Evolutionary conservation across 768 basidiomycete genomes (phyloP).

Genomic region (Lanmaoa pseudosensibilis): DNA sequence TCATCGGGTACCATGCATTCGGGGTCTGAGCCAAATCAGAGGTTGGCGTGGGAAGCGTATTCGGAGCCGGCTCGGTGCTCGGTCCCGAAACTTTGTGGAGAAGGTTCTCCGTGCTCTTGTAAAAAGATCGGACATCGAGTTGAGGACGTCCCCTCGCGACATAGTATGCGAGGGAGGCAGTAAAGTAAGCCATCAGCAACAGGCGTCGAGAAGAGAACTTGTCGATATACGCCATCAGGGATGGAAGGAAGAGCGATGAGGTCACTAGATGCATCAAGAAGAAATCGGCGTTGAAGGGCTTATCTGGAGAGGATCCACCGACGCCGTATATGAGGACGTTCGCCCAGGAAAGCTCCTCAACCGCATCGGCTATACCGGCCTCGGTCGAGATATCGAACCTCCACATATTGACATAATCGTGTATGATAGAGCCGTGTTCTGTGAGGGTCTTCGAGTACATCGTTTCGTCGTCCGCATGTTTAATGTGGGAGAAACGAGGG

Average conservation of each 20-base stretch:
- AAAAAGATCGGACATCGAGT: constrained; percentile 34
- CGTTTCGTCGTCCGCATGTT: constrained; percentile 28
- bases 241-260: constrained; percentile 59
- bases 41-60: constrained; percentile 31
- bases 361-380: constrained; percentile 45
- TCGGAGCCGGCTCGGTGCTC: constrained; percentile 22
- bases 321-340: constrained; percentile 59
- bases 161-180: constrained; percentile 29
- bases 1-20: constrained; percentile 57
- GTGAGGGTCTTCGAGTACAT: constrained; percentile 30
- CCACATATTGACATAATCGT: constrained; percentile 48
- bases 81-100: constrained; percentile 37
- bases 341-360: constrained; percentile 64
- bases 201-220: constrained; percentile 25
- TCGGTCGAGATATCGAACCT: constrained; percentile 38
- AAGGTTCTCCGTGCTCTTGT: constrained; percentile 24
- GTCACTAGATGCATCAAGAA: constrained; percentile 72
- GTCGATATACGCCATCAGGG: constrained; percentile 41
- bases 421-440: constrained; percentile 40
- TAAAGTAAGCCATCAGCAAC: constrained; percentile 33
- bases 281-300: constrained; percentile 65
- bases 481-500: constrained; percentile 31
- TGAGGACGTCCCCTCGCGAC: constrained; percentile 35
- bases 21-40: constrained; percentile 40
- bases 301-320: constrained; percentile 47